Percentiles rank a stretch among this genome's conserved stretches.
These are phyloP conservation scores for Echium plantagineum DNA, from an alignment of 257 asterid genomes.

Conservation along the genomic window DNA sequence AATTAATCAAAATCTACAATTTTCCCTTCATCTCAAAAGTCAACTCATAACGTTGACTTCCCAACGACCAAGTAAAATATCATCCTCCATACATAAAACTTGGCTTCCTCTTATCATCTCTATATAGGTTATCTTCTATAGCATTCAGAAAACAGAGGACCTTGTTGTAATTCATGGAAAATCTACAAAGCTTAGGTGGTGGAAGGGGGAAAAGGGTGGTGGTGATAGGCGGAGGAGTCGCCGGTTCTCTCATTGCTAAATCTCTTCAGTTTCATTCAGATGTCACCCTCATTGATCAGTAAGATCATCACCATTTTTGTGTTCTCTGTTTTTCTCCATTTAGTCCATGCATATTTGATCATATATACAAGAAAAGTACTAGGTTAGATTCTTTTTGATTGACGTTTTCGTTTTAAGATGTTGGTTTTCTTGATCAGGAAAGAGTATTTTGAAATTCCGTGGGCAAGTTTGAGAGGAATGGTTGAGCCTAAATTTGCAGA, in stretches of 20 bases:
- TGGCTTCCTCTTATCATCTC: not conserved
- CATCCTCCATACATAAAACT: not conserved
- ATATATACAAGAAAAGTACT: too few species aligned
- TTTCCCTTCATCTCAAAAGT: not conserved
- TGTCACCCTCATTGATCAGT: slow-evolving; percentile 77
- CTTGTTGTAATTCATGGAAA: not conserved
- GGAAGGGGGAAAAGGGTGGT: slow-evolving; percentile 74
- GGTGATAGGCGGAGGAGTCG: slow-evolving; percentile 87
- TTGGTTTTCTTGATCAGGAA: slow-evolving; percentile 34
- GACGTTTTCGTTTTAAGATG: not conserved
- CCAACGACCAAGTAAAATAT: slow-evolving; percentile 14
- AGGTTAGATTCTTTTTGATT: too few species aligned
- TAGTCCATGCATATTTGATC: too few species aligned
- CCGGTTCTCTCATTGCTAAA: slow-evolving; percentile 70
- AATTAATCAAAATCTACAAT: too few species aligned
- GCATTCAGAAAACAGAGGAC: not conserved
- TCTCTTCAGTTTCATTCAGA: slow-evolving; percentile 74
- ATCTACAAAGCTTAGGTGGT: slow-evolving; percentile 10
- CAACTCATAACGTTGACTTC: not conserved
- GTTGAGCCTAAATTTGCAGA: slow-evolving; percentile 70
- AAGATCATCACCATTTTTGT: slow-evolving; percentile 10
- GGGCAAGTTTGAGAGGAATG: slow-evolving; percentile 71
- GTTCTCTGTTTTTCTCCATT: not conserved
- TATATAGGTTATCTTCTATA: not conserved
- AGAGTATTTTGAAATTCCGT: slow-evolving; percentile 82